These are phyloP conservation scores for Arthrobotrys pseudoclavata DNA, from an alignment of 2,329 filamentous ascomycete genomes.

Conservation along the genomic window DNA sequence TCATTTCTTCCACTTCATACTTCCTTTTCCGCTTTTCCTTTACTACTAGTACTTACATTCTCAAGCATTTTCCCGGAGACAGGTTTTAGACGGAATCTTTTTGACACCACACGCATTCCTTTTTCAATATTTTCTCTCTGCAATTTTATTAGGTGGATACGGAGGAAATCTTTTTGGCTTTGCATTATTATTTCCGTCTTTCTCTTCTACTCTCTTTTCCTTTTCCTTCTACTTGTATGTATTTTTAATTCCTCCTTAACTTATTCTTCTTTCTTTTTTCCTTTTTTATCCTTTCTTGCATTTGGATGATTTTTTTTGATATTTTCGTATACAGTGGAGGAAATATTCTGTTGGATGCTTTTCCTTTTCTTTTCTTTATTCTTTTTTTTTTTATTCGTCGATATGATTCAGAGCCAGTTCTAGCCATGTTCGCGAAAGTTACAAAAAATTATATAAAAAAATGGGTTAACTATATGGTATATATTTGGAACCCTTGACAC, in stretches of 20 bases:
- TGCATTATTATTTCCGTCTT: constrained; percentile 14
- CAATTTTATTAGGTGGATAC: constrained; percentile 8
- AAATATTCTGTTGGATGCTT: constrained; percentile 6
- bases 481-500: background rate
- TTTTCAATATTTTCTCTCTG: constrained; percentile 10
- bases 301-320: background rate
- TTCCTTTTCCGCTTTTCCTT: constrained; percentile 64
- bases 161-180: constrained; percentile 42
- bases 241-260: constrained; percentile 45
- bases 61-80: constrained; percentile 63
- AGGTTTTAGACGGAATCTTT: constrained; percentile 57
- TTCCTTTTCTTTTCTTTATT: background rate
- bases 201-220: constrained; percentile 13
- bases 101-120: constrained; percentile 12
- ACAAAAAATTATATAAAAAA: constrained; percentile 29
- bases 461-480: constrained; percentile 4
- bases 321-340: constrained; percentile 27
- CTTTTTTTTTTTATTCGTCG: background rate
- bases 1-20: constrained; percentile 63
- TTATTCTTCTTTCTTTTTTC: constrained; percentile 1
- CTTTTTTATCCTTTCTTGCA: background rate
- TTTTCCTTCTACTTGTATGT: constrained; percentile 42
- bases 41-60: constrained; percentile 61
- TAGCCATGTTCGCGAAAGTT: constrained; percentile 15
- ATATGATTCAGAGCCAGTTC: constrained; percentile 17